Evolutionary conservation across 331 rosid species (phyloP).

Genomic region (Pyrus hybrid): DNA sequence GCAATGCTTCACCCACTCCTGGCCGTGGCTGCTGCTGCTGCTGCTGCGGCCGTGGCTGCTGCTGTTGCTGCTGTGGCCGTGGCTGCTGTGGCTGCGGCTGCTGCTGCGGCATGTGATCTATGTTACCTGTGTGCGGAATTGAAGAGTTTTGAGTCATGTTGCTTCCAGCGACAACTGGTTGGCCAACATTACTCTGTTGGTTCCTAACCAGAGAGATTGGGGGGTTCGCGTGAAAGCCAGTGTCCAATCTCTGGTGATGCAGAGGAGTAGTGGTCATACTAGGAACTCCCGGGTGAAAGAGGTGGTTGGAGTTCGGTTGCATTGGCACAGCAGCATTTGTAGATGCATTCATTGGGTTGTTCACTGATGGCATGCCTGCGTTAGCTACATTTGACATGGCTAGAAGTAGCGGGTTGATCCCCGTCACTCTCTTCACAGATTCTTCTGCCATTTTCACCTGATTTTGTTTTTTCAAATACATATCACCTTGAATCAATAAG

Average conservation of each 20-base stretch:
- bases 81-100: no score
- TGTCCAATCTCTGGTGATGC: constrained; percentile 29
- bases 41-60: no score
- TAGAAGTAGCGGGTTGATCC: constrained; percentile 37
- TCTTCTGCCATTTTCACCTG: constrained; percentile 65
- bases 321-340: constrained; percentile 20
- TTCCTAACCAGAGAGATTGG: constrained; percentile 10
- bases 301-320: constrained; percentile 32
- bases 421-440: constrained; percentile 44
- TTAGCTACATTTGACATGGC: constrained; percentile 32
- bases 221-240: constrained; percentile 11
- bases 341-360: constrained; percentile 9
- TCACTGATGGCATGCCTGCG: constrained; percentile 12
- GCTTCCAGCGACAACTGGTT: constrained; percentile 11
- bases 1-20: constrained; percentile 16
- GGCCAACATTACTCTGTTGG: constrained; percentile 6
- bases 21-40: constrained; percentile 17
- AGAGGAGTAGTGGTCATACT: constrained; percentile 13
- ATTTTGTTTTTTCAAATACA: background rate
- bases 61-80: no score
- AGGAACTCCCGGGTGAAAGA: constrained; percentile 33
- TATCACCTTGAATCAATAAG: background rate
- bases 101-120: background rate
- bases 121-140: constrained; percentile 1
- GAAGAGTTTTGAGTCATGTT: constrained; percentile 16